phyloP scores from a whole-genome alignment of 331 rosid species.

The Dryas integrifolia region DNA sequence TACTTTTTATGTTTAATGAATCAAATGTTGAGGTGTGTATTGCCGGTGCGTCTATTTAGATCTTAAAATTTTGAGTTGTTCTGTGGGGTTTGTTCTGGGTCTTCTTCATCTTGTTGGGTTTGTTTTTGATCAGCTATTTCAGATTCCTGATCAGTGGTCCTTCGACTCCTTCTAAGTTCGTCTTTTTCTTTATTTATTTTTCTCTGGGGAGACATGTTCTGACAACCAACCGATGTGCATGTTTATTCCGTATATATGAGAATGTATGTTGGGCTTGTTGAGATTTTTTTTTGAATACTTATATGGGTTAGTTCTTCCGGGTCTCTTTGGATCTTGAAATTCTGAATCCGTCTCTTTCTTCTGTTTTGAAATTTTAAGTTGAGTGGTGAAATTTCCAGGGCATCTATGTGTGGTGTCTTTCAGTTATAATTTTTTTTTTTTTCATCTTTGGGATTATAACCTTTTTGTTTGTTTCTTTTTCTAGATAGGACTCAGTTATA shows the following conservation, averaged over 20 bases:
- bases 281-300: constrained; percentile 12
- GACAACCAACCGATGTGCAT: constrained; percentile 3
- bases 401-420: constrained; percentile 20
- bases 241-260: background rate
- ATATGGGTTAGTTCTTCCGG: constrained; percentile 27
- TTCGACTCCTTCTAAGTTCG: background rate
- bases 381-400: constrained; percentile 24
- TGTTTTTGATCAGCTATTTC: constrained; percentile 17
- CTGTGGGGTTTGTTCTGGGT: constrained; percentile 16
- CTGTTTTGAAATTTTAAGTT: constrained; percentile 22
- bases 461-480: constrained; percentile 11
- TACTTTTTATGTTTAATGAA: constrained; percentile 7
- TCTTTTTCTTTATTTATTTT: constrained; percentile 13
- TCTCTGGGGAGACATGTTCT: constrained; percentile 27
- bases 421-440: background rate
- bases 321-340: constrained; percentile 40
- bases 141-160: constrained; percentile 14
- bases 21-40: constrained; percentile 10
- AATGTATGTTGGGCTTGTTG: constrained; percentile 1
- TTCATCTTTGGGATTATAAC: constrained; percentile 2
- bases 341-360: constrained; percentile 12
- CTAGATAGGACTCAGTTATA: constrained; percentile 18
- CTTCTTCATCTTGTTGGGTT: background rate
- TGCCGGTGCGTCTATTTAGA: constrained; percentile 38
- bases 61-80: constrained; percentile 33